A percentile compares a stretch with the other conserved stretches of the same genome.
Conservation (phyloP, 441 rosid species). For the Gossypium armourianum region DNA sequence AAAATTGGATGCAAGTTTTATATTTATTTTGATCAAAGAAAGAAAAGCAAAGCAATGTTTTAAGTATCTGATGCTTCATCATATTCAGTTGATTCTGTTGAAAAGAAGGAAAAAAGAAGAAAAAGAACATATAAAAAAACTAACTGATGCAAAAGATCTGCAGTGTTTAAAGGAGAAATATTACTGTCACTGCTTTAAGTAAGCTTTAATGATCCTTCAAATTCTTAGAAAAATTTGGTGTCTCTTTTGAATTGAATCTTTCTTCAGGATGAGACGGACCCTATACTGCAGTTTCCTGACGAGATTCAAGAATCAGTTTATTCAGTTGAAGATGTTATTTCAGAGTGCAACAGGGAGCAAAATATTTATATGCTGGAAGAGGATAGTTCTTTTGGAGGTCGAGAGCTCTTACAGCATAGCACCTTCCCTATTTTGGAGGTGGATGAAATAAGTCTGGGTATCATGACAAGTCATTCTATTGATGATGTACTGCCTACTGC, state of each 20-base stretch:
- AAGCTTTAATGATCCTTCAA: slow-evolving; percentile 10
- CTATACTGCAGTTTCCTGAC: slow-evolving; percentile 21
- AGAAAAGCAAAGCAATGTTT: neutral
- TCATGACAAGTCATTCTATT: slow-evolving; percentile 24
- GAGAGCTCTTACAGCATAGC: slow-evolving; percentile 23
- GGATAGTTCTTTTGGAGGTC: slow-evolving; percentile 35
- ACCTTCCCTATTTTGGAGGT: slow-evolving; percentile 62
- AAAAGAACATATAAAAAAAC: neutral
- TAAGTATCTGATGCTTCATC: neutral
- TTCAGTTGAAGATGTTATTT: slow-evolving; percentile 38
- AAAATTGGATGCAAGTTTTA: neutral
- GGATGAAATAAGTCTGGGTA: slow-evolving; percentile 44
- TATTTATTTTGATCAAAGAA: neutral
- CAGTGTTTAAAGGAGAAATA: neutral
- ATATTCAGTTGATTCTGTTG: neutral
- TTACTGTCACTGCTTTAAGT: neutral
- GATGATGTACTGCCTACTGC: slow-evolving; percentile 42
- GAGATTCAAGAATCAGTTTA: slow-evolving; percentile 40
- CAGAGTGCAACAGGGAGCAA: slow-evolving; percentile 35
- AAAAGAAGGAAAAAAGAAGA: neutral
- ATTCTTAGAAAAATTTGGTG: neutral
- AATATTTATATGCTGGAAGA: slow-evolving; percentile 31
- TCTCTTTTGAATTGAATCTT: slow-evolving; percentile 9
- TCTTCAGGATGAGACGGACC: slow-evolving; percentile 41
- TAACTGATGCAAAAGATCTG: neutral